Evolutionary conservation across 2,329 filamentous ascomycete species (phyloP).

Genomic region (Rhynchosporium secalis): DNA sequence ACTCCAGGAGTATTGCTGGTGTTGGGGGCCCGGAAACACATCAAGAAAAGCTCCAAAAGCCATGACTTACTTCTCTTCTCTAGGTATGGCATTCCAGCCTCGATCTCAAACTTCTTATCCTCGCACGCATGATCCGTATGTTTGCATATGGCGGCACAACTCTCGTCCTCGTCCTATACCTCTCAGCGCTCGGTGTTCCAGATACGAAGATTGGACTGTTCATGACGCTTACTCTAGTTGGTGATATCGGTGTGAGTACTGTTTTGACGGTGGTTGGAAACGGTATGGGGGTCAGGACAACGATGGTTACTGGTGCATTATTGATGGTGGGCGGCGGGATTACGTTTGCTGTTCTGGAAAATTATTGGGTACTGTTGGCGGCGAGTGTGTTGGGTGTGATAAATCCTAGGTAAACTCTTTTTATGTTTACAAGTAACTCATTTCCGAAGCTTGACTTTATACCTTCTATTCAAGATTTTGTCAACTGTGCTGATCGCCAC

Average conservation of each 20-base stretch:
- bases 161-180: slow-evolving; percentile 4
- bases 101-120: slow-evolving; percentile 10
- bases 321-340: slow-evolving; percentile 9
- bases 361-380: slow-evolving; percentile 6
- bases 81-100: slow-evolving; percentile 8
- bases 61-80: background rate
- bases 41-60: background rate
- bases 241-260: slow-evolving; percentile 1
- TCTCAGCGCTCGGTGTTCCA: background rate
- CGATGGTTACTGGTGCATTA: background rate
- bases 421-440: too few relatives aligned
- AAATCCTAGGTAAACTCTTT: slow-evolving; percentile 7
- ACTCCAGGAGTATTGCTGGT: too few relatives aligned
- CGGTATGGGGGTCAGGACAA: slow-evolving; percentile 1
- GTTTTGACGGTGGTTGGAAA: slow-evolving; percentile 6
- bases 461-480: too few relatives aligned
- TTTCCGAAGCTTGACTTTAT: too few relatives aligned
- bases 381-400: slow-evolving; percentile 11
- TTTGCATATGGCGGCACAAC: slow-evolving; percentile 12
- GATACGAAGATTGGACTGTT: slow-evolving; percentile 8
- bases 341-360: slow-evolving; percentile 7
- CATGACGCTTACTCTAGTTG: slow-evolving; percentile 9
- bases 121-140: slow-evolving; percentile 2
- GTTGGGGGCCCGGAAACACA: background rate
- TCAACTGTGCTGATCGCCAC: background rate